phyloP scores from a whole-genome alignment of 2,329 filamentous ascomycete species.

The Colletotrichum spinosum region DNA sequence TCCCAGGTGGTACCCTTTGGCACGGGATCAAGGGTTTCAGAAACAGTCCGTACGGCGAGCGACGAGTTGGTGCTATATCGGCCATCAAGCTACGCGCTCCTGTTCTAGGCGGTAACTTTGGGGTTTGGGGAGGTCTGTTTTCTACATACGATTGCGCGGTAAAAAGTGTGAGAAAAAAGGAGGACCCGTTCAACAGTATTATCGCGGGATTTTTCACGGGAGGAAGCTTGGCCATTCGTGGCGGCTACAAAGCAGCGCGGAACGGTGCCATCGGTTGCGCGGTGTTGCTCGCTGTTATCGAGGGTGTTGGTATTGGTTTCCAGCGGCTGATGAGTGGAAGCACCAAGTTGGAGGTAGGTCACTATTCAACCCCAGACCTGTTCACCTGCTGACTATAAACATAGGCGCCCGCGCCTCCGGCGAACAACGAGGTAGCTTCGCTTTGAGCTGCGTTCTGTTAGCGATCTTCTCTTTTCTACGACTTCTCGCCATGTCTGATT shows the following conservation, averaged over 20 bases:
- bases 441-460: no score
- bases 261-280: constrained; percentile 98
- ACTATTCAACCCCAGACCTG: no score
- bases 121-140: constrained; percentile 87
- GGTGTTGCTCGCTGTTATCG: constrained; percentile 89
- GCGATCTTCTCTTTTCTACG: no score
- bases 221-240: constrained; percentile 89
- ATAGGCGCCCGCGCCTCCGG: no score
- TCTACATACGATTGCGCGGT: constrained; percentile 93
- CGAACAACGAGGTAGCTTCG: no score
- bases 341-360: constrained; percentile 80
- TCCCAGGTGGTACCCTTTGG: constrained; percentile 80
- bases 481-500: no score
- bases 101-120: constrained; percentile 96
- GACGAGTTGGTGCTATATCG: constrained; percentile 93
- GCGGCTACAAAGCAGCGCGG: constrained; percentile 86
- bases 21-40: constrained; percentile 96
- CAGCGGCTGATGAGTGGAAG: constrained; percentile 92
- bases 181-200: constrained; percentile 91
- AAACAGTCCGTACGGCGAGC: constrained; percentile 91
- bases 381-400: no score
- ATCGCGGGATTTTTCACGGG: constrained; percentile 97
- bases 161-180: constrained; percentile 94
- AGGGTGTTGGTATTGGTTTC: constrained; percentile 89
- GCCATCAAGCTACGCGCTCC: constrained; percentile 98